Conservation (phyloP, 352 stramenopile genomes). For the Phytophthora parvispora region DNA sequence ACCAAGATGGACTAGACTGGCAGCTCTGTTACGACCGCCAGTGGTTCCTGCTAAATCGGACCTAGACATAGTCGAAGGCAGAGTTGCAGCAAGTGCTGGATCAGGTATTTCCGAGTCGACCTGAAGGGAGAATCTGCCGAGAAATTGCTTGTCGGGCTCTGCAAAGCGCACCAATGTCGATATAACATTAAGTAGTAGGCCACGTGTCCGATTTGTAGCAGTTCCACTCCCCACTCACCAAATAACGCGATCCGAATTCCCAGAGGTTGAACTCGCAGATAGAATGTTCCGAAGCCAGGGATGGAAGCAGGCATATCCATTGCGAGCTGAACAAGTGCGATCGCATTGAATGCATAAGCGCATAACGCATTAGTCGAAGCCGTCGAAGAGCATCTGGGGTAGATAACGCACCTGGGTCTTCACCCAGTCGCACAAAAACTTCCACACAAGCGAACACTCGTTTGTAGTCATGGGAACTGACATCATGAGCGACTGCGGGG, state of each 20-base stretch:
- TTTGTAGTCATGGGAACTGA: conserved; percentile 56
- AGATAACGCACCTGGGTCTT: conserved; percentile 54
- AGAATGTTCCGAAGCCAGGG: conserved; percentile 74
- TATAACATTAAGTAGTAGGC: background rate
- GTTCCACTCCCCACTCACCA: conserved; percentile 36
- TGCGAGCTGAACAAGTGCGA: conserved; percentile 67
- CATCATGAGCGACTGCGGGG: conserved; percentile 60
- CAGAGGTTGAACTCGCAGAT: conserved; percentile 54
- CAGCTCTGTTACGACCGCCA: conserved; percentile 2
- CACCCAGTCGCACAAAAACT: conserved; percentile 79
- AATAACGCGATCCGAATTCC: conserved; percentile 73
- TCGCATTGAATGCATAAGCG: background rate
- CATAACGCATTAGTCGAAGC: background rate
- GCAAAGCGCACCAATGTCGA: too few species aligned
- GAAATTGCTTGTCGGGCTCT: conserved; percentile 70
- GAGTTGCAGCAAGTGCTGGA: conserved; percentile 7
- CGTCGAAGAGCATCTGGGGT: background rate
- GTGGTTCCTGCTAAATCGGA: conserved; percentile 1
- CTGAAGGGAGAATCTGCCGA: conserved; percentile 62
- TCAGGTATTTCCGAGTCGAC: conserved; percentile 33
- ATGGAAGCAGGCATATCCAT: conserved; percentile 79
- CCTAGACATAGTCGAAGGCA: conserved; percentile 8
- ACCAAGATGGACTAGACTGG: conserved; percentile 7
- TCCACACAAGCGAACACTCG: conserved; percentile 68
- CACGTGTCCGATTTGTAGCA: background rate